Conservation (phyloP, 768 basidiomycete species). For the Russula virescens region DNA sequence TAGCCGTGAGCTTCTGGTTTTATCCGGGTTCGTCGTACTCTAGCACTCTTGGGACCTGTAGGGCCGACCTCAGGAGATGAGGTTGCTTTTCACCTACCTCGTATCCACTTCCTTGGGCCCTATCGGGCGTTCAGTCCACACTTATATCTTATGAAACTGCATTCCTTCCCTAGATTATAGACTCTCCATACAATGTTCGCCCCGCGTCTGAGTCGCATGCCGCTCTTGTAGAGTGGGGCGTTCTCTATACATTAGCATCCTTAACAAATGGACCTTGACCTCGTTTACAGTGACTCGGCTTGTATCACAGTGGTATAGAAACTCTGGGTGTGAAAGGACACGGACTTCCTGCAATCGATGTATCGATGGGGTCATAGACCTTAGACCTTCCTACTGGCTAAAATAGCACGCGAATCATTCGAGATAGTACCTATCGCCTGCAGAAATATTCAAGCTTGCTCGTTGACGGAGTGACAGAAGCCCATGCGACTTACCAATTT, state of each 20-base stretch:
- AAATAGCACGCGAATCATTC: not conserved
- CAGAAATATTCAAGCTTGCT: not conserved
- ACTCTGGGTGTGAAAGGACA: not conserved
- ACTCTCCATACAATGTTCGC: not conserved
- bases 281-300: not conserved
- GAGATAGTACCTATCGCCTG: conserved; percentile 41
- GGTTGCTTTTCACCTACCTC: not conserved
- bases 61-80: conserved; percentile 15
- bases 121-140: not conserved
- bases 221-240: not conserved
- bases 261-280: not conserved
- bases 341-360: not conserved
- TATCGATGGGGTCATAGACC: not conserved
- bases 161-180: not conserved
- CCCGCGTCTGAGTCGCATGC: not conserved
- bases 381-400: not conserved
- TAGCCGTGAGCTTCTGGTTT: conserved; percentile 50
- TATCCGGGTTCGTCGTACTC: conserved; percentile 40
- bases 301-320: conserved; percentile 1
- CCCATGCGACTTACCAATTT: conserved; percentile 55
- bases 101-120: not conserved
- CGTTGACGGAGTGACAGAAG: not conserved
- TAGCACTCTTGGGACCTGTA: conserved; percentile 29
- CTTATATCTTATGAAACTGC: not conserved
- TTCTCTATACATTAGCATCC: not conserved